phyloP scores from a whole-genome alignment of 345 rosid genomes.

The Brassica incana region DNA sequence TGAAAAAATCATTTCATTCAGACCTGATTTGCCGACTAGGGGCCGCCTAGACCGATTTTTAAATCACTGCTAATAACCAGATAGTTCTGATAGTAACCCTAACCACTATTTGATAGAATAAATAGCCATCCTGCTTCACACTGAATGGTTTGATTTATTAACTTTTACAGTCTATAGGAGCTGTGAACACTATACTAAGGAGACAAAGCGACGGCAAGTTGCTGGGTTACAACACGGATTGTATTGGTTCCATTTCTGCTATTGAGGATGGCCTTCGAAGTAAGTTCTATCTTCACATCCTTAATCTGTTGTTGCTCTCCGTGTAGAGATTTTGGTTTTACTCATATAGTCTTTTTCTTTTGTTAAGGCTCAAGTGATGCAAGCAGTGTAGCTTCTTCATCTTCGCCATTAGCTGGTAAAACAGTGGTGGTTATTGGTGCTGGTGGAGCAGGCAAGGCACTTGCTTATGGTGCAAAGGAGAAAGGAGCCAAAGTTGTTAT shows the following conservation, averaged over 20 bases:
- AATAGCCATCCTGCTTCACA: neutral
- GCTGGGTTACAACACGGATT: conserved; percentile 83
- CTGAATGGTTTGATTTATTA: conserved; percentile 26
- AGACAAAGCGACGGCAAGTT: conserved; percentile 76
- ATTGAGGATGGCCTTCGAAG: conserved; percentile 92
- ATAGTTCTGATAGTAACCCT: neutral
- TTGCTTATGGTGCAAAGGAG: conserved; percentile 90
- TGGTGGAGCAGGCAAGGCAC: conserved; percentile 96
- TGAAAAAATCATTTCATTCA: too few relatives aligned
- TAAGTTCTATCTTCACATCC: conserved; percentile 34
- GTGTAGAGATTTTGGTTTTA: neutral
- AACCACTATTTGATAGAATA: neutral
- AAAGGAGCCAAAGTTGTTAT: conserved; percentile 85
- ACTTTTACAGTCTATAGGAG: conserved; percentile 82
- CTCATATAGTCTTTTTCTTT: conserved; percentile 10
- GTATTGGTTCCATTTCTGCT: conserved; percentile 91
- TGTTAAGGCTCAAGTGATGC: conserved; percentile 47
- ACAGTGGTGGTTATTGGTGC: conserved; percentile 90
- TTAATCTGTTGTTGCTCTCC: neutral
- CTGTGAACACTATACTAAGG: conserved; percentile 85
- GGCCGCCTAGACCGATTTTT: too few relatives aligned
- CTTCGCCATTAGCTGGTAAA: conserved; percentile 80
- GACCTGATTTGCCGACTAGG: too few relatives aligned
- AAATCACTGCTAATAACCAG: neutral
- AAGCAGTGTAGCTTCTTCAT: conserved; percentile 37